These are phyloP conservation scores for Picochlorum sp. DNA, from an alignment of 139 green algal species.

Conservation along the genomic window DNA sequence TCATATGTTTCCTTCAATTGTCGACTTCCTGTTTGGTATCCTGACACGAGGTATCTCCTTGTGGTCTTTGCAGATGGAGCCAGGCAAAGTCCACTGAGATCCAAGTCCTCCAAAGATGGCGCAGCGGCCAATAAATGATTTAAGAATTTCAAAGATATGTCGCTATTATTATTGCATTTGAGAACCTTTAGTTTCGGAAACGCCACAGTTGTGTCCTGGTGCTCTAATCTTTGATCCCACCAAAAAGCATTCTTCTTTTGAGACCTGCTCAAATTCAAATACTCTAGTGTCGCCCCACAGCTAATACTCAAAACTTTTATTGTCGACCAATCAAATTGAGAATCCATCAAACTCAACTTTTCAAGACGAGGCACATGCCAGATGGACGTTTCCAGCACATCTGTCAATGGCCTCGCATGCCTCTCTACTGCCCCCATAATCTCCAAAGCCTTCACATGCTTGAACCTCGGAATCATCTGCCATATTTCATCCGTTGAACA, in stretches of 20 bases:
- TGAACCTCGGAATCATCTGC: background rate
- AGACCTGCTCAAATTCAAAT: background rate
- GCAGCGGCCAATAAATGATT: no score
- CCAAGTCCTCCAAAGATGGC: no score
- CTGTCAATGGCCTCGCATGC: background rate
- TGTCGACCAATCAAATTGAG: background rate
- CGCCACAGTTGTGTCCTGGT: no score
- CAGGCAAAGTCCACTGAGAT: no score
- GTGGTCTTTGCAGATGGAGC: no score
- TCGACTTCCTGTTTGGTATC: no score
- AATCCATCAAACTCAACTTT: background rate
- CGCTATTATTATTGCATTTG: no score
- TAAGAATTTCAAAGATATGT: no score
- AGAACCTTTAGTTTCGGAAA: no score
- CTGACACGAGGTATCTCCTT: no score
- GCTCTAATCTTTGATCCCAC: no score
- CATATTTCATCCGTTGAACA: background rate
- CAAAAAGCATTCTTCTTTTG: background rate
- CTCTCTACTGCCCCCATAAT: background rate
- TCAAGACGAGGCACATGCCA: background rate
- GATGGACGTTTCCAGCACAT: background rate
- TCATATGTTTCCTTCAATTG: background rate
- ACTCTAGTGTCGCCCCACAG: background rate
- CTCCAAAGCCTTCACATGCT: background rate
- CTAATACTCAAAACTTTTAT: background rate